Conservation (phyloP, 2,329 filamentous ascomycete genomes). For the Cladosporium sp. region DNA sequence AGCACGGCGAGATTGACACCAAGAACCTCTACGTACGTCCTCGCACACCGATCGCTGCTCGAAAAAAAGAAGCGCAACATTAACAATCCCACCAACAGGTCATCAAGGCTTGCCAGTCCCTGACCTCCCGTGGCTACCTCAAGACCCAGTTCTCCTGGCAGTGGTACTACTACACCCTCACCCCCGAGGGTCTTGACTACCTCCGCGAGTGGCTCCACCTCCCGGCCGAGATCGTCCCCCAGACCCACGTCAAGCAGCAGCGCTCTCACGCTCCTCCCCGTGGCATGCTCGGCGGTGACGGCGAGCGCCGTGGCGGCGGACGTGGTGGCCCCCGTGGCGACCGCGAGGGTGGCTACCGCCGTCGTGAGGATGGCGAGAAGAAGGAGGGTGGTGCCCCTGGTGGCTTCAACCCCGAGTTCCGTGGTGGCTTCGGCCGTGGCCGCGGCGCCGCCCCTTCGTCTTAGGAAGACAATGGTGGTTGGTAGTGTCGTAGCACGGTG, state of each 20-base stretch:
- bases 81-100: constrained; percentile 44
- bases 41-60: neutral
- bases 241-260: constrained; percentile 99
- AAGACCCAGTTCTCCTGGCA: constrained; percentile 99
- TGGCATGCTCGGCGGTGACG: constrained; percentile 86
- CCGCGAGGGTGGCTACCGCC: constrained; percentile 61
- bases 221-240: constrained; percentile 97
- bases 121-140: constrained; percentile 96
- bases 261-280: constrained; percentile 96
- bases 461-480: constrained; percentile 24
- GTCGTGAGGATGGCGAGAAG: constrained; percentile 59
- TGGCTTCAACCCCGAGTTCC: constrained; percentile 85
- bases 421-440: constrained; percentile 57
- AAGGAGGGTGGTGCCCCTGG: constrained; percentile 91
- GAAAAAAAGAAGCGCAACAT: neutral
- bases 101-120: constrained; percentile 98
- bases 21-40: constrained; percentile 86
- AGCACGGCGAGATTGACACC: constrained; percentile 97
- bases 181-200: constrained; percentile 99
- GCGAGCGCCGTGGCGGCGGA: constrained; percentile 70
- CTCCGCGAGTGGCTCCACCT: constrained; percentile 99
- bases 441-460: constrained; percentile 64
- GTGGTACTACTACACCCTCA: constrained; percentile 99
- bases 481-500: constrained; percentile 8
- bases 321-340: constrained; percentile 71